Percentiles rank a stretch among this genome's conserved stretches.
These are phyloP conservation scores for Tylopilus subfusipes DNA, from an alignment of 768 basidiomycete species.

Conservation along the genomic window DNA sequence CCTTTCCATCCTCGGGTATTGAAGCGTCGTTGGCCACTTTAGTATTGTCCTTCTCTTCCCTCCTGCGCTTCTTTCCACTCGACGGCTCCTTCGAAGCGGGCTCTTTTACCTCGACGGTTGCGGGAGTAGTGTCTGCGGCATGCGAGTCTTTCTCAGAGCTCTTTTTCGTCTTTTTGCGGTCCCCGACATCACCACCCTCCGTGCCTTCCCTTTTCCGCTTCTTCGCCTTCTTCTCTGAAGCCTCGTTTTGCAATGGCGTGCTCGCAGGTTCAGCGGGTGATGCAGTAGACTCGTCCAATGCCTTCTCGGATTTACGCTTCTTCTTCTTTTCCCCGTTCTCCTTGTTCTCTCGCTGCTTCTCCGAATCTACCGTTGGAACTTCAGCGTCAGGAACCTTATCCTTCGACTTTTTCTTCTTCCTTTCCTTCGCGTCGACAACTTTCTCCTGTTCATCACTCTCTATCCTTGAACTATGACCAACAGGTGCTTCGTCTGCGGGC, in stretches of 20 bases:
- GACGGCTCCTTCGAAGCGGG: constrained; percentile 2
- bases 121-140: neutral
- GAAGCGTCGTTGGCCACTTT: constrained; percentile 9
- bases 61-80: constrained; percentile 28
- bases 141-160: constrained; percentile 13
- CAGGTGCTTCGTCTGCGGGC: neutral
- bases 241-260: constrained; percentile 2
- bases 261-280: constrained; percentile 10
- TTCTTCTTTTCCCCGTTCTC: constrained; percentile 16
- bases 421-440: neutral
- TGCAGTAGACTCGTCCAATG: constrained; percentile 18
- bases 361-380: neutral
- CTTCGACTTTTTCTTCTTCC: constrained; percentile 16
- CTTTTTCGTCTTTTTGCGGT: constrained; percentile 28
- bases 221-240: constrained; percentile 25
- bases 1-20: constrained; percentile 20
- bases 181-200: constrained; percentile 11
- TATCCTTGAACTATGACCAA: neutral
- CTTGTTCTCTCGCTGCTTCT: neutral
- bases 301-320: constrained; percentile 16
- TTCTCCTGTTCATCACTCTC: constrained; percentile 4
- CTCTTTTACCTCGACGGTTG: constrained; percentile 14
- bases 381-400: constrained; percentile 2
- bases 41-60: constrained; percentile 6
- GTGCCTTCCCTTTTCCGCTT: constrained; percentile 33